Evolutionary conservation across 768 basidiomycete genomes (phyloP).

Genomic region (Tricholoma flavovirens): DNA sequence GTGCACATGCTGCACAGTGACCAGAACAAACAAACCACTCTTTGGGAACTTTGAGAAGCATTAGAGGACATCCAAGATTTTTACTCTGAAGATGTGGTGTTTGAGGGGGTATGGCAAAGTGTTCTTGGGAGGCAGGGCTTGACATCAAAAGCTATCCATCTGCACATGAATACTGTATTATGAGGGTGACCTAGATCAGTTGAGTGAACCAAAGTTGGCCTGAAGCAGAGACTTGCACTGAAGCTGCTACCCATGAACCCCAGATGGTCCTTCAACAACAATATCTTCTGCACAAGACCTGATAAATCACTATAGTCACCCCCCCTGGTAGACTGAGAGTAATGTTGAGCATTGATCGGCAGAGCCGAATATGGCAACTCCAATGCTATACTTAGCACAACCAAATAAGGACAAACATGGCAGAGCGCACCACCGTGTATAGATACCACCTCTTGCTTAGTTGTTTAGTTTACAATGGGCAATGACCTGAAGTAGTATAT

Average conservation of each 20-base stretch:
- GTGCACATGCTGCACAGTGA: conserved; percentile 69
- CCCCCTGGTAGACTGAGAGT: too few species aligned
- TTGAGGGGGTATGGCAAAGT: conserved; percentile 76
- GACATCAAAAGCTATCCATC: conserved; percentile 34
- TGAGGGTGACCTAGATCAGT: not conserved
- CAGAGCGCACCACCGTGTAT: too few species aligned
- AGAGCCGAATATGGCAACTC: too few species aligned
- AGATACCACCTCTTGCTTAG: too few species aligned
- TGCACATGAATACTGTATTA: conserved; percentile 2
- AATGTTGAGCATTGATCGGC: too few species aligned
- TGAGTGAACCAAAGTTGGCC: conserved; percentile 11
- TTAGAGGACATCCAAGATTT: conserved; percentile 56
- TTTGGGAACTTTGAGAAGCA: conserved; percentile 49
- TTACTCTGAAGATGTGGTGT: conserved; percentile 69
- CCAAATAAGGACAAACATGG: too few species aligned
- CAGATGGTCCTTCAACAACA: conserved; percentile 3
- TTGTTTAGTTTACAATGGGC: too few species aligned
- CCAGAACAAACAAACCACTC: conserved; percentile 50
- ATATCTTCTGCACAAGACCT: not conserved
- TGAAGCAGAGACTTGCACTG: conserved; percentile 15
- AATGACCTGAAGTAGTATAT: too few species aligned
- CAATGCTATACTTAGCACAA: too few species aligned
- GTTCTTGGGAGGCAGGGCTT: conserved; percentile 70
- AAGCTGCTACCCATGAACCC: not conserved
- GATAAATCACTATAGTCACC: too few species aligned